Base-by-base conservation (phyloP, 2,329 filamentous ascomycete species). In the Epichloe scottii region DNA sequence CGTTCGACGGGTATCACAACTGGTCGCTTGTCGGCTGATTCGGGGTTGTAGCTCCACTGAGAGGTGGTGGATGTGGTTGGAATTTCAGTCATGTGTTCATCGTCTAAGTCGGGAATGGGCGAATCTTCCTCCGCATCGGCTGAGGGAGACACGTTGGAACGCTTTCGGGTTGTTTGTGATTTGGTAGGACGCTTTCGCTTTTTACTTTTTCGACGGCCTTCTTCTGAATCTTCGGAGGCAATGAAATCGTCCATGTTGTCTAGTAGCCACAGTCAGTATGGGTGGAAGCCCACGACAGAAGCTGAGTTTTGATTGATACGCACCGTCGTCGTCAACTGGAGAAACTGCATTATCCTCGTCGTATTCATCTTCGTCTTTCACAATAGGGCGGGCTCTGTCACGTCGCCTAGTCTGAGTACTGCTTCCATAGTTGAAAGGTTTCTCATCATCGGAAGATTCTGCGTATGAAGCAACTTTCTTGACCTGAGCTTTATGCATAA, bases 171-270 rank as follows among this genome's bases (percentile, higher is more conserved):
- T 0, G 69, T 62, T 15, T 70, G 62, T 14, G 73, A 54, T 61
- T 79, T 77, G 12, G 74, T 61, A 7, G 79, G 66, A n/a, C 85
- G 76, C 68, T 95, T 95, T 60, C 85, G 72, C 68, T 95, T 95
- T 63, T 81, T 85, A 0, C 84, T 72, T 23, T 75, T 63, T 59
- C 72, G 57, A 55, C 74, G 62, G 14, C 63, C 65, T 17, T 82
- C 85, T 46, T 95, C 89, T 0, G 88, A 91, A 41, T 94, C 88
- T 60, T 96, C 90, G 0, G 85, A 82, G 4, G 85, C 89, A 23
- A 97, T 75, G 60, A 97, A 97, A 64, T 95, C 87, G 54, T 84
- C 88, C 71, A 94, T 81, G 50, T 93, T 87, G 68, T 76, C 71
- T 78, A 46, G n/a, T 35, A 37, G 14, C 2, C 10, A 8, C 15